phyloP scores from a whole-genome alignment of 208 protist genomes.

The Trypanosomatidae sp. region DNA sequence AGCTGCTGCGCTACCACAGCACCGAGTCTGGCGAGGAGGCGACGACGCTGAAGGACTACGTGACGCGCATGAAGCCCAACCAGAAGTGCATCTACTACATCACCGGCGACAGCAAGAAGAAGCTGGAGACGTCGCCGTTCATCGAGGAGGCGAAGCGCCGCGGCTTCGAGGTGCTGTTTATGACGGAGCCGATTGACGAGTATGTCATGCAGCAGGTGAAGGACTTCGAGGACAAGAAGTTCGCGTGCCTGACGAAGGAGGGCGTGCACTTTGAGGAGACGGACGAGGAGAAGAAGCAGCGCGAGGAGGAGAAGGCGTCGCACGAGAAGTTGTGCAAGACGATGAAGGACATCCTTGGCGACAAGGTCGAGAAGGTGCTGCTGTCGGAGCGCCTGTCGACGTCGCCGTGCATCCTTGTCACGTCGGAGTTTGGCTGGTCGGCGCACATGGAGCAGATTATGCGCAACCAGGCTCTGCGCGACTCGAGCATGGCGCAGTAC shows the following conservation, averaged over 20 bases:
- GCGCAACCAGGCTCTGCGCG: constrained; percentile 98
- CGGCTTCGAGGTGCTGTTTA: constrained; percentile 88
- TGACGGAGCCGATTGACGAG: constrained; percentile 99
- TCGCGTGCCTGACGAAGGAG: constrained; percentile 99
- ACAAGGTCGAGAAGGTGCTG: constrained; percentile 99
- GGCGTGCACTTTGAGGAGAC: constrained; percentile 93
- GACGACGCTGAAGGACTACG: constrained; percentile 85
- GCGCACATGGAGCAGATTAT: constrained; percentile 99
- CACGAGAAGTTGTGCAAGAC: constrained; percentile 93
- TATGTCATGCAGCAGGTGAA: constrained; percentile 89
- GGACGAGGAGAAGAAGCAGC: constrained; percentile 96
- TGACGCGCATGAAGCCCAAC: constrained; percentile 88
- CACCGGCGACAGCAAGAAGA: constrained; percentile 59
- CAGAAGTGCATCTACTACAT: constrained; percentile 94
- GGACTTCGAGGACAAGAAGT: constrained; percentile 94
- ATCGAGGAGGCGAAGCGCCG: constrained; percentile 71
- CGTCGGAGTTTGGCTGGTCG: constrained; percentile 97
- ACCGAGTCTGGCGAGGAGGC: constrained; percentile 53
- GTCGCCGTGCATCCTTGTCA: constrained; percentile 97
- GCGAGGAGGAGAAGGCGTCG: constrained; percentile 90
- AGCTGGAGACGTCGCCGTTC: constrained; percentile 75
- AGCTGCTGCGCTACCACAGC: constrained; percentile 94
- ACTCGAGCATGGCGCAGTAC: constrained; percentile 93
- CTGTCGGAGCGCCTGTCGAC: constrained; percentile 90
- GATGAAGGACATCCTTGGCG: constrained; percentile 98